Evolutionary conservation across 768 basidiomycete genomes (phyloP).

Genomic region (Boletus pseudo-olivaceus): DNA sequence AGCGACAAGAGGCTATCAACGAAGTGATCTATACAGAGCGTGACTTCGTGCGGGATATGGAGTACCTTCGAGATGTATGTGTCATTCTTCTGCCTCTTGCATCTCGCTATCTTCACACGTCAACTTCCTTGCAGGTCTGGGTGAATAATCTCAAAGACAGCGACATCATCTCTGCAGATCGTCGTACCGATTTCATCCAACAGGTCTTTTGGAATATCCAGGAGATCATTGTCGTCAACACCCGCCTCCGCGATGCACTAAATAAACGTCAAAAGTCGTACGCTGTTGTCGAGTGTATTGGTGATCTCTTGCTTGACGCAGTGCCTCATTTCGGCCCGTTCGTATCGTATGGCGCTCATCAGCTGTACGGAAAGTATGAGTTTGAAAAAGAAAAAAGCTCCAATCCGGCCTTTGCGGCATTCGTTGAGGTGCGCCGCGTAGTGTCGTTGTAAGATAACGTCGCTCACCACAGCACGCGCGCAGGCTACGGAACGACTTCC

Average conservation of each 20-base stretch:
- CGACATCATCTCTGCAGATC: conserved; percentile 70
- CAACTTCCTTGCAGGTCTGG: conserved; percentile 61
- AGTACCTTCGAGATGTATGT: conserved; percentile 91
- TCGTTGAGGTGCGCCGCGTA: conserved; percentile 73
- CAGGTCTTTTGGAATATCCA: conserved; percentile 99
- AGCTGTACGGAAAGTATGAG: conserved; percentile 97
- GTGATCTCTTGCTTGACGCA: conserved; percentile 84
- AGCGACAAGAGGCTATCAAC: conserved; percentile 95
- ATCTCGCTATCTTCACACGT: background rate
- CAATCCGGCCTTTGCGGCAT: conserved; percentile 89
- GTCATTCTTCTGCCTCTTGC: background rate
- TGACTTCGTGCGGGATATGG: conserved; percentile 97
- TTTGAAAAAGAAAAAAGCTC: conserved; percentile 97
- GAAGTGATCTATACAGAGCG: conserved; percentile 93
- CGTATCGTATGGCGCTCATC: conserved; percentile 93
- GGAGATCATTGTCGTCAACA: conserved; percentile 91
- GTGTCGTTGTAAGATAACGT: background rate
- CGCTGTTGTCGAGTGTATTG: conserved; percentile 88
- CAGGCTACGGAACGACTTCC: conserved; percentile 89
- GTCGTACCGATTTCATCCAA: conserved; percentile 80
- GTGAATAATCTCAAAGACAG: conserved; percentile 76
- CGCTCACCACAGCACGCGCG: background rate
- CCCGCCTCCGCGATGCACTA: conserved; percentile 84
- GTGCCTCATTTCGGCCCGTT: conserved; percentile 91
- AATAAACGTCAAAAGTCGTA: conserved; percentile 94